Evolutionary conservation across 2,329 filamentous ascomycete genomes (phyloP).

Genomic region (Botrytis galanthina): DNA sequence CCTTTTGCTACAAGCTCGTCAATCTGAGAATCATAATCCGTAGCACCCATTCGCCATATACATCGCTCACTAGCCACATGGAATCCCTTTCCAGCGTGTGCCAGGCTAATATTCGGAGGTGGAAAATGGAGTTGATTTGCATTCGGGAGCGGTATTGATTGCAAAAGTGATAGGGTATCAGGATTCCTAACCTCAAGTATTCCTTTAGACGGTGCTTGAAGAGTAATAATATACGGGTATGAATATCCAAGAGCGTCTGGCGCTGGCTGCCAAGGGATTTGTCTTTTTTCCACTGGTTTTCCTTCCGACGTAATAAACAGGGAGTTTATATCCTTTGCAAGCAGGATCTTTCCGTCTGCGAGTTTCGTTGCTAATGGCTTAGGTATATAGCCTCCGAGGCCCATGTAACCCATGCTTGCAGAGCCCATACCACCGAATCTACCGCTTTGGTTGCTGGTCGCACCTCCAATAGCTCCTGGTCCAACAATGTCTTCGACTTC

Average conservation of each 20-base stretch:
- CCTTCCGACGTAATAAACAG: constrained; percentile 85
- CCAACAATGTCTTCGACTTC: constrained; percentile 76
- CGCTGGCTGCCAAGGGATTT: constrained; percentile 87
- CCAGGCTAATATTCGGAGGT: constrained; percentile 88
- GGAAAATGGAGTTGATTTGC: constrained; percentile 87
- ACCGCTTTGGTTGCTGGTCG: constrained; percentile 49
- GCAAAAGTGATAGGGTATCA: constrained; percentile 83
- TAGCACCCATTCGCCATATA: constrained; percentile 94
- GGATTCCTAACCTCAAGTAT: constrained; percentile 89
- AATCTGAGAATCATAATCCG: constrained; percentile 88
- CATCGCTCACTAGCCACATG: constrained; percentile 86
- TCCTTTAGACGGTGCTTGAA: constrained; percentile 81
- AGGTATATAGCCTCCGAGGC: constrained; percentile 85
- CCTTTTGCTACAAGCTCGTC: constrained; percentile 72
- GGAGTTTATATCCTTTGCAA: constrained; percentile 98
- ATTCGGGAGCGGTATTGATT: constrained; percentile 77
- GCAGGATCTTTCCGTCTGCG: constrained; percentile 76
- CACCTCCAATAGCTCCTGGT: constrained; percentile 67
- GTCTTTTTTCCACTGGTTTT: constrained; percentile 75
- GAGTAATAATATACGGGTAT: constrained; percentile 88
- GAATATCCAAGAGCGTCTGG: constrained; percentile 94
- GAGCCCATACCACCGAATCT: constrained; percentile 81
- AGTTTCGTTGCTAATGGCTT: constrained; percentile 84
- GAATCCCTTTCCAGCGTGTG: constrained; percentile 94
- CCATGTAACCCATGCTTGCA: constrained; percentile 94